Evolutionary conservation across 169 alveolate species (phyloP), one percentile per base, ranked within the genome.

Genomic region (Plasmodium ovale): DNA sequence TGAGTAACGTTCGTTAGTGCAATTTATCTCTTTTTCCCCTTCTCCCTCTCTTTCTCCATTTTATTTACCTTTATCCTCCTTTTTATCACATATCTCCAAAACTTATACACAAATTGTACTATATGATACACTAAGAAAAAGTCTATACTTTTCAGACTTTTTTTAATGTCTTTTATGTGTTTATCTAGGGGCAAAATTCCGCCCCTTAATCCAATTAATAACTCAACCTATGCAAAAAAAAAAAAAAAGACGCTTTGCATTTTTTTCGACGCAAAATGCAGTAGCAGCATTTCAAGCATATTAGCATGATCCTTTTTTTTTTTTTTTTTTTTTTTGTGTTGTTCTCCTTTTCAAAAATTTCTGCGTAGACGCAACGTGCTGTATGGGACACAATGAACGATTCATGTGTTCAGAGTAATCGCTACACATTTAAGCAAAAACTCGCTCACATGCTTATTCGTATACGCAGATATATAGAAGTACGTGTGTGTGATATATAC

Each of bases 171-270:
- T 7, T 39, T 64, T 27, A 79, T 14, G 64, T 64, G 39, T 33
- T 79, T 35, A 69, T 79, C 49, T 47, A 79, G 59, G 19, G 89
- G 89, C 9, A 79, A 56, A 47, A 79, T 64, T 35, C 89, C 89
- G 49, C 33, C 23, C n/a, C 49, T 39, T 39, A 64, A 23, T 64
- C 89, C 89, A 47, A 79, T 51, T 27, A 79, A 42, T 25, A 49
- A 62, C 35, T 79, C 89, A 12, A 79, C 89, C 89, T 79, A 58
- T 19, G 59, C 31, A 2, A 31, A 16, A 70, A 12, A 19, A 27
- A 49, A 10, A 65, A 60, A 62, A 64, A 68, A 6, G 9, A 14
- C 5, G 0, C 33, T 68, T 42, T 3, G 12, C 16, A 47, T 47
- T 47, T 47, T 47, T n/a, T 5, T 7, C 56, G 2, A n/a, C n/a